phyloP scores from a whole-genome alignment of 2,329 filamentous ascomycete genomes.

The Fusarium citri region DNA sequence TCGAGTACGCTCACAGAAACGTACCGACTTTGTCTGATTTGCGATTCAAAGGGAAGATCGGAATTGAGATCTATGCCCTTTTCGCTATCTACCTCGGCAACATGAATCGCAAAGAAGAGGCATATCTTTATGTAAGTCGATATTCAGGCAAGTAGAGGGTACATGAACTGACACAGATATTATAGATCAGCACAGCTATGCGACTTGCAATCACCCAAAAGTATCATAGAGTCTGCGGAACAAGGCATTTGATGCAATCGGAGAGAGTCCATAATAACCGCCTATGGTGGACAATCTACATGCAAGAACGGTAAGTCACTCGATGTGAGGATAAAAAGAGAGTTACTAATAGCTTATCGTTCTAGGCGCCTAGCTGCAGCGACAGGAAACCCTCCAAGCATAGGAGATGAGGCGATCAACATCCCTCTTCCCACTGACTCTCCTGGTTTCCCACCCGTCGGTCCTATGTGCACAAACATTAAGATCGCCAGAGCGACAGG shows the following conservation, averaged over 20 bases:
- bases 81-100: slow-evolving; percentile 44
- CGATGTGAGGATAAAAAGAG: accelerated
- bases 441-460: slow-evolving; percentile 46
- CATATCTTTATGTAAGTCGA: slow-evolving; percentile 41
- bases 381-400: slow-evolving; percentile 44
- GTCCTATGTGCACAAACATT: slow-evolving; percentile 47
- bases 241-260: slow-evolving; percentile 44
- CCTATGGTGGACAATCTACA: slow-evolving; percentile 48
- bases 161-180: neutral
- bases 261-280: slow-evolving; percentile 45
- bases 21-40: slow-evolving; percentile 45
- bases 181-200: slow-evolving; percentile 46
- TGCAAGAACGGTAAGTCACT: slow-evolving; percentile 45
- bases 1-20: slow-evolving; percentile 46
- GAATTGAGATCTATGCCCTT: slow-evolving; percentile 46
- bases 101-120: slow-evolving; percentile 44
- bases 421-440: slow-evolving; percentile 44
- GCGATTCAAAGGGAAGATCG: slow-evolving; percentile 44
- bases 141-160: accelerated
- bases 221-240: slow-evolving; percentile 46
- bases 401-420: slow-evolving; percentile 43
- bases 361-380: slow-evolving; percentile 41
- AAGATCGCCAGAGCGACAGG: slow-evolving; percentile 43
- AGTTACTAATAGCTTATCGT: neutral
- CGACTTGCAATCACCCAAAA: slow-evolving; percentile 46